Evolutionary conservation across 1,284 basidiomycete species (phyloP), one percentile per base, ranked within the genome.

Genomic region (Malassezia obtusa): DNA sequence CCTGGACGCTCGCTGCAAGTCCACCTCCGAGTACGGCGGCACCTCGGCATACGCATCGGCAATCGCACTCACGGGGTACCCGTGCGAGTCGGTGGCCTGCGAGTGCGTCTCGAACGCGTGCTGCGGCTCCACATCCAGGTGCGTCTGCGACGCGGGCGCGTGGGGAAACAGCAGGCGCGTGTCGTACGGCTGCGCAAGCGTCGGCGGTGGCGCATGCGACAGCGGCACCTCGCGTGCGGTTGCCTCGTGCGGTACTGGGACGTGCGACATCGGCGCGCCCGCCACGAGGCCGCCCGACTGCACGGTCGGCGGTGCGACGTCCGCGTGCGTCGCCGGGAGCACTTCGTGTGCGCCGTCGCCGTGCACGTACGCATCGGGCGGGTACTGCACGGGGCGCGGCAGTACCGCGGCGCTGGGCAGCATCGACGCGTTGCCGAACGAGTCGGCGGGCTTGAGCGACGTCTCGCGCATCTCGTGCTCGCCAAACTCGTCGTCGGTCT

Each of bases 401-500:
- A 25, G 14, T 2, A 19, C 10, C 24, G 45, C 21, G n/a, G n/a
- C 3, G 19, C n/a, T 19, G 3, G 21, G 30, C 17, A 32, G 26
- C 31, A 50, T 28, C 11, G 49, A 50, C 6, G 24, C 50, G 22
- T 19, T 43, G 19, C 25, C 26, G 17, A 45, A 45, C 21, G 50
- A 45, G 21, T 37, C 35, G 9, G 36, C 44, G 7, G 30, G 15
- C 41, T 52, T 52, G 19, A 52, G 4, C n/a, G 37, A 39, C 4
- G 26, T 24, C 25, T 51, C 53, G 3, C 30, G 43, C 53, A 51
- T 53, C 36, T 30, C 26, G 4, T 25, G 22, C 19, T 58, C 58
- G 28, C 45, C 24, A 17, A 32, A 38, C 21, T 62, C 67, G 31
- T 58, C 46, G 49, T 66, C 64, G 17, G 58, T 60, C 15, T 73